Evolutionary conservation across 352 stramenopile genomes (phyloP).

Genomic region (Elongisporangium prolatum): DNA sequence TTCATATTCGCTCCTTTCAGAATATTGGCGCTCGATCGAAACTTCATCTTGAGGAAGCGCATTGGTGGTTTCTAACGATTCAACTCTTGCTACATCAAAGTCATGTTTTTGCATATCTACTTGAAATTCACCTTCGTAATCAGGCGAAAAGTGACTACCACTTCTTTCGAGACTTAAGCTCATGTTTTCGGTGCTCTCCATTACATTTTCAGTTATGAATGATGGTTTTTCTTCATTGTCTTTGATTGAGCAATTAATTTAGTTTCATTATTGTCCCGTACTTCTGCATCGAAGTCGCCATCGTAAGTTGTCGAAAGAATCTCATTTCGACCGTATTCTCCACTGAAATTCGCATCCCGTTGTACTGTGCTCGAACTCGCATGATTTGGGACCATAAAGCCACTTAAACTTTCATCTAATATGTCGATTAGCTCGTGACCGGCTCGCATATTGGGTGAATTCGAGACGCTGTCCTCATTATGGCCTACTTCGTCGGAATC

Average conservation of each 20-base stretch:
- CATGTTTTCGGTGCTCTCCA: neutral
- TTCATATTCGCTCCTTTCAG: too few relatives aligned
- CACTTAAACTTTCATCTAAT: slow-evolving; percentile 50
- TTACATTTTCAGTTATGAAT: neutral
- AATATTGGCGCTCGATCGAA: too few relatives aligned
- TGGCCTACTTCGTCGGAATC: too few relatives aligned
- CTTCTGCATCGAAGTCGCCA: neutral
- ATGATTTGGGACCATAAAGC: slow-evolving; percentile 12
- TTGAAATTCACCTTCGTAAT: too few relatives aligned
- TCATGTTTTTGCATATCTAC: too few relatives aligned
- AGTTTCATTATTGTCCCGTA: neutral
- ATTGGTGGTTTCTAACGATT: too few relatives aligned
- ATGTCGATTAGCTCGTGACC: slow-evolving; percentile 46
- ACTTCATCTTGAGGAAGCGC: too few relatives aligned
- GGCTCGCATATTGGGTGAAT: slow-evolving; percentile 3
- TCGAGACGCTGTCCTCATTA: too few relatives aligned
- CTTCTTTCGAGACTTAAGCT: neutral
- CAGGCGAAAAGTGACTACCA: too few relatives aligned
- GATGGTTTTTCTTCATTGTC: slow-evolving; percentile 1
- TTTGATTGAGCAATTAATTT: neutral
- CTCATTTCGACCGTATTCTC: slow-evolving; percentile 4
- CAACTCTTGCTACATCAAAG: too few relatives aligned
- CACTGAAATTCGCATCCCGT: slow-evolving; percentile 11
- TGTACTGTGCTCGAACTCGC: neutral
- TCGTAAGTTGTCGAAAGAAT: neutral